Base-by-base conservation (phyloP, 192 early-diverging fungal genomes). In the Coemansia sp. region DNA sequence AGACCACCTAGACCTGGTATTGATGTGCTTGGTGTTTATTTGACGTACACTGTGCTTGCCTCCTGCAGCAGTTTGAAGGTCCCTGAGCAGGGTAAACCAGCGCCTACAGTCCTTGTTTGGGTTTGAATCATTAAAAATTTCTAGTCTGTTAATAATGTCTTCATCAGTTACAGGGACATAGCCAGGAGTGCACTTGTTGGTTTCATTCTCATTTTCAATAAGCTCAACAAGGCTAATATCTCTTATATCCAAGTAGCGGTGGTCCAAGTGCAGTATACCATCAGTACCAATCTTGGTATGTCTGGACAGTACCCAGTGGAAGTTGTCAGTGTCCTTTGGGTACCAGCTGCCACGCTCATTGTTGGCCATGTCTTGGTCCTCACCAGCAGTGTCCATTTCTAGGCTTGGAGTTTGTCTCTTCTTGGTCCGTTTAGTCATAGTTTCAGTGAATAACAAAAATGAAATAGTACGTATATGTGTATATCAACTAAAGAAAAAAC, bases 1-100 rank as follows among this genome's bases (percentile, higher is more conserved):
- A 15, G 78, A 81, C 78, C 78, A 81, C 29, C 78, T 55, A 2
- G 78, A 81, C 14, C 78, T 59, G 17, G 78, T 76, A 23, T 81
- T 81, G 10, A 81, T 81, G 44, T 76, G 74, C 66, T 81, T 81
- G 67, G 78, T 81, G 68, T 81, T 81, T 2, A 81, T 76, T 50
- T 81, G 78, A 5, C 74, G 63, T 1, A 76, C 63, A 38, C 58
- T 66, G 67, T 81, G 66, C 67, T 70, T 76, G 67, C 44, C 50
- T 46, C 74, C 74, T 5, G 74, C 70, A 14, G 70, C 74, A 17
- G 4, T n/a, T 29, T 73, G 70, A 3, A 81, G 50, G 61, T 81
- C 71, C 1, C 67, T 51, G 14, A 76, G 61, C 2, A 81, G 58
- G 17, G 15, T 27, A 36, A 70, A 76, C 62, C 68, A 66, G 21